Evolutionary conservation across 2,329 filamentous ascomycete species (phyloP), one percentile per base, ranked within the genome.

Genomic region (Paraphaeosphaeria sporulosa): DNA sequence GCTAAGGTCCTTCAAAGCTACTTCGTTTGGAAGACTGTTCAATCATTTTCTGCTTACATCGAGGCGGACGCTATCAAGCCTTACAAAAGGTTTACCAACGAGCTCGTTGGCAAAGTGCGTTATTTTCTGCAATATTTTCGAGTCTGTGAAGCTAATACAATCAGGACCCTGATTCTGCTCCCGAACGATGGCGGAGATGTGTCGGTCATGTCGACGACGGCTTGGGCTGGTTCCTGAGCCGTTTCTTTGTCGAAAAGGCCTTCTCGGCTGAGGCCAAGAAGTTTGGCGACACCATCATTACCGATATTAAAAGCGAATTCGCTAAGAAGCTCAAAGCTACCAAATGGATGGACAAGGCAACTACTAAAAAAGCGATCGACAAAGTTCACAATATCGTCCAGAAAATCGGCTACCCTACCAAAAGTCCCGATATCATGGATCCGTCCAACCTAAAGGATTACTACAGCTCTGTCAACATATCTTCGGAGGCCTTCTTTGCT

Each of bases 131-230:
- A 40, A 7, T 9, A n/a, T 78, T 81, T 23, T 67, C 74, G 1
- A 80, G 77, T 25, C 79, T 90, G 21, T 85, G 10, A 13, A 17
- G 43, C 90, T 60, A 83, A 85, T 21, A 81, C 85, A 23, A 83
- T 84, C 50, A 72, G 76, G 86, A 88, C 56, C 83, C 86, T 0
- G 81, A 88, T 56, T 84, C 86, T 1, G 82, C 80, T n/a, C 76
- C 85, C 15, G 88, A 90, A 66, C 82, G 88, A 46, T 90, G 87
- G 87, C 82, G 87, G 68, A 87, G 81, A 9, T 90, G 89, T 65
- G 81, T 90, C 30, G 70, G 71, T 15, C 79, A 82, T 42, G 80
- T 88, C 4, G 86, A 89, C 64, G 70, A 74, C 21, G 83, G 83
- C 6, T 75, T 91, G 23, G 84, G 84, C 2, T 90, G 88, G 88